A percentile compares a stretch with the other conserved stretches of the same genome.
Conservation (phyloP, 306 rosid genomes). For the Cucurbita ficifolia region DNA sequence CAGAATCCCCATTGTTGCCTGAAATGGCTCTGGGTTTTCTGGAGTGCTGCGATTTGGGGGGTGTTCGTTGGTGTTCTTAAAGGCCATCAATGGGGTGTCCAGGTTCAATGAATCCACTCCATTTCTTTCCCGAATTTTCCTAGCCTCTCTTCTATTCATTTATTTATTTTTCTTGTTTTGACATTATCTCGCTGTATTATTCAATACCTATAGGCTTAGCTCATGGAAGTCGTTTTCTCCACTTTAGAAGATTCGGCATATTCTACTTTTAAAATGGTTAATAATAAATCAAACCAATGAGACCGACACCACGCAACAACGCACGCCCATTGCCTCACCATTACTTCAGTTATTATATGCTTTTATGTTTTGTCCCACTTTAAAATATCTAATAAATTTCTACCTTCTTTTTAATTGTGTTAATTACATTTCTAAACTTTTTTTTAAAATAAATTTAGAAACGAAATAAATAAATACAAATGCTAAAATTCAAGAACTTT, state of each 20-base stretch:
- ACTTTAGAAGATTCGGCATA: neutral
- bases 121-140: neutral
- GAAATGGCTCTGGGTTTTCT: too few relatives aligned
- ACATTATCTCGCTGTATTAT: neutral
- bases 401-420: too few relatives aligned
- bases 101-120: constrained; percentile 14
- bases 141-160: neutral
- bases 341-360: neutral
- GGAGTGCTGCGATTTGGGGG: too few relatives aligned
- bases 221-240: neutral
- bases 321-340: neutral
- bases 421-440: too few relatives aligned
- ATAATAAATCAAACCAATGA: neutral
- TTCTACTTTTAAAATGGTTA: neutral
- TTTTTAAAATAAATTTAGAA: too few relatives aligned
- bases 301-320: neutral
- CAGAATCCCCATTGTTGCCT: neutral
- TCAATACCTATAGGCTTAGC: neutral
- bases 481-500: too few relatives aligned
- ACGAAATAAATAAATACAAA: too few relatives aligned
- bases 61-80: too few relatives aligned
- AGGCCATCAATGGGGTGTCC: neutral
- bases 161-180: neutral
- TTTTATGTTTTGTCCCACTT: too few relatives aligned
- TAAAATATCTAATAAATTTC: too few relatives aligned